Evolutionary conservation across 2,329 filamentous ascomycete genomes (phyloP), one percentile per base, ranked within the genome.

Genomic region (Colletotrichum chlorophyti): DNA sequence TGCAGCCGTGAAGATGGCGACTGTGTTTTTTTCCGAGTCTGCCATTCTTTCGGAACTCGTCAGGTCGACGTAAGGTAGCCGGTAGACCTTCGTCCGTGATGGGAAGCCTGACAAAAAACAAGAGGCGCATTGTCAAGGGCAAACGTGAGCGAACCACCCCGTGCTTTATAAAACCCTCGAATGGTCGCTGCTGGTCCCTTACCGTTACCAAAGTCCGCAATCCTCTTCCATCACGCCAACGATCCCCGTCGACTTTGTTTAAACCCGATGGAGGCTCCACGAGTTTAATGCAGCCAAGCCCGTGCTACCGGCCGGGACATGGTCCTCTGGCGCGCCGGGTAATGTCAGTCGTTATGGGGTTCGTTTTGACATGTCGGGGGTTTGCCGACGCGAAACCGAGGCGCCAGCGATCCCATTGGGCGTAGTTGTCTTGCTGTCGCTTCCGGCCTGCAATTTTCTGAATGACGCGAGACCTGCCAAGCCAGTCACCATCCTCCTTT

Each of bases 151-250:
- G n/a, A n/a, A n/a, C n/a, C n/a, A n/a, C n/a, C n/a, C n/a, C n/a
- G n/a, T n/a, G n/a, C n/a, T n/a, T n/a, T n/a, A n/a, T n/a, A n/a
- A n/a, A n/a, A n/a, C n/a, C n/a, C n/a, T 41, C 14, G 27, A 31
- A 12, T 31, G 27, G 7, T 12, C 27, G 27, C 27, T 7, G 27
- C 27, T 7, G 27, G 7, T 31, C n/a, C n/a, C n/a, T n/a, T n/a
- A n/a, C n/a, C n/a, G n/a, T n/a, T n/a, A n/a, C n/a, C 9, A 12
- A n/a, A 19, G 17, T 17, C 24, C 15, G 41, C 51, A 45, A 19
- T 32, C 14, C 14, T 51, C 27, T 24, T 26, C 27, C 26, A 48
- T 54, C 51, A 54, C 51, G 42, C 48, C 41, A 54, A 48, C 42
- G 34, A n/a, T 9, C 15, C 19, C 1, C 27, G 17, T 37, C n/a